Evolutionary conservation across 1,284 basidiomycete genomes (phyloP), one percentile per base, ranked within the genome.

Genomic region (Apiotrichum gracile): DNA sequence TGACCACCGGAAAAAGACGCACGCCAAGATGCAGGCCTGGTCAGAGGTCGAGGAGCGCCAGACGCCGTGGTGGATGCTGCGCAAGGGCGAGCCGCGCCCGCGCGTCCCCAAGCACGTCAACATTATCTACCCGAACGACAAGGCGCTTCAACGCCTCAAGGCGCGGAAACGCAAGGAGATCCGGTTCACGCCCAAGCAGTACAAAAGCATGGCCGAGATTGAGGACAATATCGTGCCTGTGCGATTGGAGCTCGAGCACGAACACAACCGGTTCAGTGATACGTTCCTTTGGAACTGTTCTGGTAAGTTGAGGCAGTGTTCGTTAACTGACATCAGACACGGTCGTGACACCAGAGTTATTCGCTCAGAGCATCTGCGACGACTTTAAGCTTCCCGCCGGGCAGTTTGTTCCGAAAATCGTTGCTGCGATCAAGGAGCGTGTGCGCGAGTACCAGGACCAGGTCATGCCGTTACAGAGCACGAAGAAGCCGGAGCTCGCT

Each of bases 231-330:
- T 97, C 34, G 87, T 98, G 7, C 94, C 94, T 3, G 88, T 98
- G 48, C 84, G 94, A 21, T 78, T 99, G 47, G 96, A 98, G 73
- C 85, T 97, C 65, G 96, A 98, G 64, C 85, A 94, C 51, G 81
- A 82, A 47, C 87, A 90, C 68, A 86, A 88, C 70, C 89, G 87
- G 74, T 84, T 97, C 79, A 84, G 91, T 35, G 94, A 99, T 71
- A 93, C 94, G 0, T 97, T 98, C 73, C 83, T 94, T 33, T 99
- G 94, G 94, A 97, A 98, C 68, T 77, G 93, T 49, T 86, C 88
- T 63, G 91, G 91, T 91, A 31, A 31, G 14, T 2, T 10, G 24
- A 17, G 5, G 1, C 4, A 5, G 27, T 13, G 24, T 24, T 16
- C 16, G 21, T 40, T 3, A 5, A 21, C 34, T 55, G 35, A 58